A percentile compares a stretch with the other conserved stretches of the same genome.
Evolutionary conservation across 140 eudicot genomes (phyloP).

Genomic region (Anethum foeniculum): DNA sequence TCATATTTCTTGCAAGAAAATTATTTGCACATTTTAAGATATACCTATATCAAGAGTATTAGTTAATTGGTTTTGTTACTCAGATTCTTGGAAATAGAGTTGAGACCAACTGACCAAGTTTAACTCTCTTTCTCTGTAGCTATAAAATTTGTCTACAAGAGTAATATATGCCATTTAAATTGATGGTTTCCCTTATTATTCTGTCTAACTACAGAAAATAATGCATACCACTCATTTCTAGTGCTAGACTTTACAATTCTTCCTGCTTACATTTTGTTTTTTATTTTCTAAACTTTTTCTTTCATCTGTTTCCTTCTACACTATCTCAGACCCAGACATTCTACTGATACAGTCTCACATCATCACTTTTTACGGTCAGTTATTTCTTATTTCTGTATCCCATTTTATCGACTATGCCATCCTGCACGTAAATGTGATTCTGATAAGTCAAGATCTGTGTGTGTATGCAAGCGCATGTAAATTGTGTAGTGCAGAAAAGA

Average conservation of each 20-base stretch:
- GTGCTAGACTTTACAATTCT: neutral
- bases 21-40: too few relatives aligned
- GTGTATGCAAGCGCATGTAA: neutral
- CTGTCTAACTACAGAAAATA: neutral
- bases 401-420: neutral
- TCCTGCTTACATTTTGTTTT: neutral
- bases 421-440: neutral
- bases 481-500: neutral
- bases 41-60: neutral
- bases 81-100: neutral
- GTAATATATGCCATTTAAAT: neutral
- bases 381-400: neutral
- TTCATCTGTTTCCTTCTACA: neutral
- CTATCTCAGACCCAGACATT: neutral
- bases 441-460: neutral
- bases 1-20: neutral
- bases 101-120: neutral
- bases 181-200: neutral
- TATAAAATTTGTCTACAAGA: neutral
- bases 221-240: neutral
- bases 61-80: neutral
- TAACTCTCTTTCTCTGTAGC: neutral
- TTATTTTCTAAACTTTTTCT: neutral
- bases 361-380: neutral
- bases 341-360: neutral